Base-by-base conservation (phyloP, 2,329 filamentous ascomycete species). In the Fusarium bulbicola region DNA sequence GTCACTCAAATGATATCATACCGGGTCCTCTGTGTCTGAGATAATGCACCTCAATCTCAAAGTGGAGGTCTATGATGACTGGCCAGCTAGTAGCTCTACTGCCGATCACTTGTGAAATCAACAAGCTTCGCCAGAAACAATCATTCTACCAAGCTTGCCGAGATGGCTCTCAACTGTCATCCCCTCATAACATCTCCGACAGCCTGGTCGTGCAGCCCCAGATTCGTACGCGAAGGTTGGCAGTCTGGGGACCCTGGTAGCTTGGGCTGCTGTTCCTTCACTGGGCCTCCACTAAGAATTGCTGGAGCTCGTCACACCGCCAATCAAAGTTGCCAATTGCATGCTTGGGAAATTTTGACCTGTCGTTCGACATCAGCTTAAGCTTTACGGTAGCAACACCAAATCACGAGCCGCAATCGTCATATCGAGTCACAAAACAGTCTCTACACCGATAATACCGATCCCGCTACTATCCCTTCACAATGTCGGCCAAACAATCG, bases 401-500 rank as follows among this genome's bases (percentile, higher is more conserved):
- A 56, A 59, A 46, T 37, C 63, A 58, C 42, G 8, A 59, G 56
- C 56, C 60, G 26, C 40, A 63, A 60, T 61, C 66, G 54, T 72
- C 59, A 57, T 49, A 68, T 52, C 53, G 45, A 63, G 72, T 53
- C 60, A 57, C 42, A 39, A 58, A 60, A 28, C 63, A 54, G 37
- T 18, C 24, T 59, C n/a, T 34, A 26, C 49, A 52, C 40, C 20
- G 39, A 24, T 21, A 32, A 42, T 42, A 24, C 7, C 43, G 32
- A 67, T 42, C 26, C 37, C 20, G 11, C 21, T 34, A 24, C 10
- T 15, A 11, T 49, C 16, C 32, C 4, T n/a, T 18, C 61, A 47
- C 24, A 65, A 80, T 80, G 78, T 64, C 78, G 4, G 60, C 63
- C 45, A 79, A 75, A 53, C 69, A 76, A 18, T 76, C 67, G 28